Evolutionary conservation across 208 protist genomes (phyloP), one percentile per base, ranked within the genome.

Genomic region (Acanthamoeba castellanii): DNA sequence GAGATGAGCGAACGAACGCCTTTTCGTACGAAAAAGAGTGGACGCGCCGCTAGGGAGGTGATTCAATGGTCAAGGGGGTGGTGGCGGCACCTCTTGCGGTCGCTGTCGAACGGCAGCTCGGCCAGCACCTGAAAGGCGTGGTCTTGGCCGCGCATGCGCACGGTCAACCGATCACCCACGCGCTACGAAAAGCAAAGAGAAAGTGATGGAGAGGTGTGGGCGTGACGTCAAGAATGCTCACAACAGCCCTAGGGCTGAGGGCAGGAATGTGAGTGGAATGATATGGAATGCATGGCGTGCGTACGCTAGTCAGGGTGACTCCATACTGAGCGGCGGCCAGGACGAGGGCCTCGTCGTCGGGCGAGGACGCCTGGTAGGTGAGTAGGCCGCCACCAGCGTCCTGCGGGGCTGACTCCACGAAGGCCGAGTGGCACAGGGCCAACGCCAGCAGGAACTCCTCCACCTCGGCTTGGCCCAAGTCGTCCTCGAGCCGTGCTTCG

Each of bases 261-360:
- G 98, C 59, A n/a, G n/a, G n/a, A n/a, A n/a, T n/a, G n/a, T n/a
- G n/a, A 52, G 47, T 11, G 91, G 98, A 16, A 22, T 16, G 22
- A 64, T 25, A 84, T 32, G 5, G 27, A 84, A 84, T 3, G 20
- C 76, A 2, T 47, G 27, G 18, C 37, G 5, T 52, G 11, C 25
- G 76, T 55, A 18, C 76, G 76, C 76, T 84, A 37, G 14, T 47
- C 45, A 93, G 64, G 22, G 92, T 68, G 66, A 87, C 93, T 3
- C 98, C 98, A n/a, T 97, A 88, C 9, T 94, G 85, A 1, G 95
- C 96, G 4, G 99, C 98, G 9, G 98, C 97, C 57, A 97, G 97
- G 2, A 99, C 98, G 8, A 99, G 97, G 55, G 99, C 98, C 27
- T 98, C 98, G 95, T 99, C 98, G 94, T 99, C 98, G 0, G 99